Evolutionary conservation across 345 rosid genomes (phyloP), one percentile per base, ranked within the genome.

Genomic region (Moringa oleifera): DNA sequence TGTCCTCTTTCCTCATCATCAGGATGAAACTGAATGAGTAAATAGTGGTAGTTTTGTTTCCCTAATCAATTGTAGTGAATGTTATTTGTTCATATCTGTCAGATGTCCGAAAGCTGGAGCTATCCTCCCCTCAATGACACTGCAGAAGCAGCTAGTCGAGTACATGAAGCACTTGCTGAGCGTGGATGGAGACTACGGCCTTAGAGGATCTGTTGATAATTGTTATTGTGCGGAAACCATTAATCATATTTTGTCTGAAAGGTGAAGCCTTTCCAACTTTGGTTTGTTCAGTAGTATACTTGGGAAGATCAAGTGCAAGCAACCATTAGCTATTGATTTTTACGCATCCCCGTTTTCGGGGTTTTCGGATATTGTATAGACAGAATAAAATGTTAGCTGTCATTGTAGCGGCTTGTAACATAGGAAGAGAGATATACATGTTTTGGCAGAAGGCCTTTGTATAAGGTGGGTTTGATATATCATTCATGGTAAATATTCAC

Each of bases 61-160:
- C 25, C 50, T n/a, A n/a, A 47, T 57, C 58, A 17, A 33, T 45
- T 36, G 12, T n/a, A 52, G 23, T 28, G 7, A 51, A 62, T 21
- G 16, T 41, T 13, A 23, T 41, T 58, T 63, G 19, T 51, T 31
- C 63, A 1, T 55, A 15, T 53, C 57, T 65, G 65, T 23, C 80
- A 90, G 99, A 85, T 94, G 71, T 80, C 90, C 18, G 97, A 85
- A 64, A 86, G 81, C 72, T 90, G 96, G 96, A 88, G 97, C 77
- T 90, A 94, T 73, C 97, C 99, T 51, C 99, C 96, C 36, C 77
- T 90, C 45, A 86, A 81, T 65, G 99, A 94, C 77, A 82, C 90
- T 0, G 85, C 93, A 62, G 97, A 90, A 69, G 99, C 93, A 60
- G 99, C 97, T 45, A 70, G 51, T 49, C 86, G 79, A 63, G 82